Evolutionary conservation across 169 alveolate genomes (phyloP), one percentile per base, ranked within the genome.

Genomic region (Plasmodium adleri): DNA sequence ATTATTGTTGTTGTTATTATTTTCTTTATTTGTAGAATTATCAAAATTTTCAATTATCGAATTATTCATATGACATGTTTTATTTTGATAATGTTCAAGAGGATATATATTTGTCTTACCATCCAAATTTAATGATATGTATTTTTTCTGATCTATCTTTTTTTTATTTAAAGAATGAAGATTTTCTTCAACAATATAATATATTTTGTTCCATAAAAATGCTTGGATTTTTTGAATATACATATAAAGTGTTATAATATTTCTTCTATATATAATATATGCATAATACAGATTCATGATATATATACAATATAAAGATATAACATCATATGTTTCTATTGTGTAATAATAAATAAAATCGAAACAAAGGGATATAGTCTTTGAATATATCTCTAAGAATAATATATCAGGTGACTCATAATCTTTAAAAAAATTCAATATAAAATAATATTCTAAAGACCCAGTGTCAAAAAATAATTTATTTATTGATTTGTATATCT

Each of bases 381-480:
- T 83, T 1, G 91, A 43, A 10, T 83, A 83, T 15, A 83, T 63
- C 32, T 63, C 76, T 43, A 83, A 49, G 26, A 83, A 83, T 49
- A 83, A 58, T 20, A 83, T 68, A 45, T 83, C 91, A 3, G 54
- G 83, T 15, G 22, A 68, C 32, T 83, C 91, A 43, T 70, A 54
- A 72, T 83, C 66, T n/a, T 56, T 85, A 54, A 90, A 94, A 59
- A 94, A 94, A 28, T 66, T 74, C 13, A 62, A 62, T 4, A 92
- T 58, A 74, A 94, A 92, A 9, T 63, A 32, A 64, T 80, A 92
- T 54, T 94, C 96, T 15, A 93, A 67, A 3, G 95, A 62, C 0
- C 94, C 93, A 1, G 95, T 94, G 62, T 94, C 96, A 17, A 89
- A 63, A 54, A 94, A 60, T 49, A 94, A 78, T 68, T 94, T 94